phyloP scores from a whole-genome alignment of 345 rosid genomes.

The Euphorbia pulcherrima region DNA sequence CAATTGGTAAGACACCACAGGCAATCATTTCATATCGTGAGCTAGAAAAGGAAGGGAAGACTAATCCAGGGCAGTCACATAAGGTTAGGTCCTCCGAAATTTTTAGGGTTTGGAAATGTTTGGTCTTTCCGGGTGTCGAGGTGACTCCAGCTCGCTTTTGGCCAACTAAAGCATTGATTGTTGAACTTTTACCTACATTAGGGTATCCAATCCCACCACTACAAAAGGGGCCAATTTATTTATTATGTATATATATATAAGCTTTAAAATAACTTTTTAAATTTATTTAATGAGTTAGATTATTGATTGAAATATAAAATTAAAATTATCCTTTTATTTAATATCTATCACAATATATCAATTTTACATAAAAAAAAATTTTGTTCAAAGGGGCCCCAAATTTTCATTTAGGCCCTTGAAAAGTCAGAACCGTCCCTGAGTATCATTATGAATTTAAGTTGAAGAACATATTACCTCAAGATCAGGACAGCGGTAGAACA shows the following conservation, averaged over 20 bases:
- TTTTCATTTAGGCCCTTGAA: constrained; percentile 24
- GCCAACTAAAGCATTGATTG: constrained; percentile 91
- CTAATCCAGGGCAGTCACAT: constrained; percentile 90
- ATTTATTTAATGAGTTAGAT: no score
- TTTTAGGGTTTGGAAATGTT: constrained; percentile 85
- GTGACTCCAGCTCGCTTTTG: constrained; percentile 92
- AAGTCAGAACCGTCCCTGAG: no score
- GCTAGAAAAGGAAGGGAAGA: constrained; percentile 88
- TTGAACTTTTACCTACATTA: constrained; percentile 92
- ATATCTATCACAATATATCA: no score
- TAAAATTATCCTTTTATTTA: no score
- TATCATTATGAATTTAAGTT: constrained; percentile 6
- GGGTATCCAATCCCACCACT: constrained; percentile 90
- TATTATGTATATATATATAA: no score
- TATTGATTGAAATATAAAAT: no score
- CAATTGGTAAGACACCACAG: constrained; percentile 88
- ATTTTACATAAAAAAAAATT: no score
- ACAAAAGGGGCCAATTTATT: no score
- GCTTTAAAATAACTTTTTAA: no score
- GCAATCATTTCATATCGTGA: constrained; percentile 90
- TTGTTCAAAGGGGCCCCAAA: constrained; percentile 27
- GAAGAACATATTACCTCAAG: constrained; percentile 60
- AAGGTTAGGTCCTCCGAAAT: constrained; percentile 76
- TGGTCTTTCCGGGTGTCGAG: constrained; percentile 92
- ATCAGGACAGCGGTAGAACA: constrained; percentile 88